phyloP scores from a whole-genome alignment of 768 basidiomycete genomes.

The Cubamyces sp. region DNA sequence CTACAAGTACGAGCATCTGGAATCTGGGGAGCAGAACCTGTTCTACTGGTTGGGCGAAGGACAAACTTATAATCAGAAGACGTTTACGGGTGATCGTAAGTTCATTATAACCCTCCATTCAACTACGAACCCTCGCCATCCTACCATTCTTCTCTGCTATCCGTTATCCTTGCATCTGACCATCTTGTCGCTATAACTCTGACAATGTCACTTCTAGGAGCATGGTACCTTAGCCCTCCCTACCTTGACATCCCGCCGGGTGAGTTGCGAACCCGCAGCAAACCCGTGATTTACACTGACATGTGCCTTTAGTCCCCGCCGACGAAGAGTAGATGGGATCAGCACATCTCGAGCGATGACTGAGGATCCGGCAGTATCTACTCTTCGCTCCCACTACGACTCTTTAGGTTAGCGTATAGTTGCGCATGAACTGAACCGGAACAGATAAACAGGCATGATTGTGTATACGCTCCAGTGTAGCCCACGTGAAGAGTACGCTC shows the following conservation, averaged over 20 bases:
- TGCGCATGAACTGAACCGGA: no score
- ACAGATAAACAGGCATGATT: no score
- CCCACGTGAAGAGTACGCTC: no score
- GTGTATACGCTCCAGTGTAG: no score
- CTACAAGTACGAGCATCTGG: conserved; percentile 53
- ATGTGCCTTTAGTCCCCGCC: neutral
- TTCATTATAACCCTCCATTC: neutral
- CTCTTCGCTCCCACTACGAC: no score
- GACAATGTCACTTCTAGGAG: neutral
- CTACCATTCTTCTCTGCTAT: neutral
- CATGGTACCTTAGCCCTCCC: conserved; percentile 29
- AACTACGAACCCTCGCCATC: no score
- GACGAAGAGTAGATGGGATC: neutral
- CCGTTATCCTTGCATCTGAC: no score
- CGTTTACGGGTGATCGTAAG: conserved; percentile 37
- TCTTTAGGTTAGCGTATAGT: no score
- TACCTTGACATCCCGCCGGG: conserved; percentile 26
- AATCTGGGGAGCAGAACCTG: conserved; percentile 45
- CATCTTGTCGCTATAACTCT: no score
- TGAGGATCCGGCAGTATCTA: no score
- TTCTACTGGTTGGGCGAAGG: conserved; percentile 65
- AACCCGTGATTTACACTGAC: neutral
- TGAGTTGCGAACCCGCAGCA: neutral
- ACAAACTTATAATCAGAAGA: conserved; percentile 54
- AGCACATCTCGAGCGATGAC: no score